Conservation (phyloP, 2,329 filamentous ascomycete species). For the Microdochium nivale region DNA sequence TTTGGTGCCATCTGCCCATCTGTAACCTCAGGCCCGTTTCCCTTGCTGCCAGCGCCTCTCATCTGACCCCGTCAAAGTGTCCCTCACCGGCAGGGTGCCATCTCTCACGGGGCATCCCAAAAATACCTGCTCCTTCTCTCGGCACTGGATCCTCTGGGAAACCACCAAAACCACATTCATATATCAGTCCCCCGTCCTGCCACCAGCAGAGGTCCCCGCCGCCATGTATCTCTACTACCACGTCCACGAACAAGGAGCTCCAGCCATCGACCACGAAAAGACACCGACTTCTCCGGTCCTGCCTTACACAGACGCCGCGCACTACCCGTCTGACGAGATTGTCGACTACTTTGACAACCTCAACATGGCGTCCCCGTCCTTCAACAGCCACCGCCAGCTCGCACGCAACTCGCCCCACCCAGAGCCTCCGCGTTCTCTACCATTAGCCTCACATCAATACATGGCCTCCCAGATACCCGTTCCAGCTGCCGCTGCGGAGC, state of each 20-base stretch:
- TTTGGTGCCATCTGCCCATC: not conserved
- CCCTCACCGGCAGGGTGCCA: not conserved
- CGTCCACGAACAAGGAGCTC: not conserved
- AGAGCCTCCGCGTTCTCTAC: not conserved
- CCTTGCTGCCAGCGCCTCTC: too few species aligned
- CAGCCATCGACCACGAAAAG: not conserved
- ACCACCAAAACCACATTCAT: not conserved
- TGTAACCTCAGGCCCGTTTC: not conserved
- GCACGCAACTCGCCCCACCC: not conserved
- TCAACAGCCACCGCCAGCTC: not conserved
- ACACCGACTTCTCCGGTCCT: not conserved
- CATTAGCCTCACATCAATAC: not conserved
- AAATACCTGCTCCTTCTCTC: not conserved
- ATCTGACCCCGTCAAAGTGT: too few species aligned
- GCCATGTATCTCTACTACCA: not conserved
- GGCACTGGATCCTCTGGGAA: not conserved
- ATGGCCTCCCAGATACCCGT: not conserved
- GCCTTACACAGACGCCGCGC: not conserved
- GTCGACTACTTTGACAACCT: not conserved
- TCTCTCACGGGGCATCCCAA: not conserved
- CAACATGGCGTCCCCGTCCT: not conserved
- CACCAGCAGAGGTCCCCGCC: not conserved
- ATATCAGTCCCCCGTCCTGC: not conserved
- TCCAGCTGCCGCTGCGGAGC: not conserved
- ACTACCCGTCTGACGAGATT: not conserved